Conservation (phyloP, 1,284 basidiomycete species). For the Pseudozyma tsukubaensis region DNA sequence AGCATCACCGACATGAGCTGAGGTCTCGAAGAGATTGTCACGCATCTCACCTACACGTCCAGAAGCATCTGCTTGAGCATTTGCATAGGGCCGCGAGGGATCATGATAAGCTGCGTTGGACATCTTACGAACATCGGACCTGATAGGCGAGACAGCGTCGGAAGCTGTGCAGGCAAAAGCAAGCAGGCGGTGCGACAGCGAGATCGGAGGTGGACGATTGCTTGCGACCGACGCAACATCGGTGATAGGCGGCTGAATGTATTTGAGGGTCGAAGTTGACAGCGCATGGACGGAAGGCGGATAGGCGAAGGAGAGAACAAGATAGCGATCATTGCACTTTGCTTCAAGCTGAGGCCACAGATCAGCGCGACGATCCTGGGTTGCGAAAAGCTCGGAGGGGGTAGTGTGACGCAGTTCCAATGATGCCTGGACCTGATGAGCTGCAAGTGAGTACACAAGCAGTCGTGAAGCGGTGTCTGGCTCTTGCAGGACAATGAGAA, state of each 20-base stretch:
- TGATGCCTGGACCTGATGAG: conserved; percentile 30
- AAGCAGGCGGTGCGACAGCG: conserved; percentile 40
- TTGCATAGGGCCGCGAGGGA: conserved; percentile 4
- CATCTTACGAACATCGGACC: conserved; percentile 21
- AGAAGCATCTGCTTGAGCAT: conserved; percentile 8
- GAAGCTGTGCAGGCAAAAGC: conserved; percentile 24
- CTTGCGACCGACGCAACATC: conserved; percentile 11
- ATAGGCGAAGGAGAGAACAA: conserved; percentile 39
- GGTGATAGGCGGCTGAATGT: conserved; percentile 19
- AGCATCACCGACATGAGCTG: conserved; percentile 42
- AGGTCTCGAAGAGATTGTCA: conserved; percentile 49
- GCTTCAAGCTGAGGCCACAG: conserved; percentile 24
- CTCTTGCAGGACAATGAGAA: conserved; percentile 26
- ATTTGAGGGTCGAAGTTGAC: conserved; percentile 27
- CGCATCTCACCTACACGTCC: conserved; percentile 40
- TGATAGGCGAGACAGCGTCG: conserved; percentile 12
- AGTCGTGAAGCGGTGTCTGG: conserved; percentile 7
- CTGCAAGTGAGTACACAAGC: conserved; percentile 34
- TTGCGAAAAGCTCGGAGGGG: not conserved
- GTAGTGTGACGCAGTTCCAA: conserved; percentile 20
- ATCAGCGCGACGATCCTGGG: not conserved
- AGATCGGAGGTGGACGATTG: conserved; percentile 22
- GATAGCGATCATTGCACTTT: conserved; percentile 31
- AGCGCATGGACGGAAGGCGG: conserved; percentile 40
- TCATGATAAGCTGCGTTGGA: conserved; percentile 21